Percentiles rank a stretch among this genome's conserved stretches.
Conservation (phyloP, 2,329 filamentous ascomycete genomes). For the Apiospora kogelbergensis region DNA sequence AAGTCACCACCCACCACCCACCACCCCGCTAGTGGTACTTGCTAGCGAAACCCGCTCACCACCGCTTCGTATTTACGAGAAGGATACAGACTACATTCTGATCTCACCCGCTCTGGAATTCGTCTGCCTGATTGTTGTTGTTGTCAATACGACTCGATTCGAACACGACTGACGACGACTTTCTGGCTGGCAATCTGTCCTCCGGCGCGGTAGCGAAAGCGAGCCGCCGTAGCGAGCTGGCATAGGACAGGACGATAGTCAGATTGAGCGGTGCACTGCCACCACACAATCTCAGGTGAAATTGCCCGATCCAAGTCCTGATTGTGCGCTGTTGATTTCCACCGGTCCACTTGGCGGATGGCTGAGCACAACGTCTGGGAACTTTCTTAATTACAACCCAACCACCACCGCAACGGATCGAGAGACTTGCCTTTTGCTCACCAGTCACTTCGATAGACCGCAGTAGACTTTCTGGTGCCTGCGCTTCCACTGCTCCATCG, state of each 20-base stretch:
- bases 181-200: not conserved
- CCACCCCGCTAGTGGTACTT: not conserved
- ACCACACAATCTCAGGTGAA: conserved; percentile 3
- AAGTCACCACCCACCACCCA: not conserved
- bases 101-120: not conserved
- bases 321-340: not conserved
- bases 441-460: not conserved
- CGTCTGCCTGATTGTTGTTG: not conserved
- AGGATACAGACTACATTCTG: not conserved
- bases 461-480: not conserved
- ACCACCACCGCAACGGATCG: not conserved
- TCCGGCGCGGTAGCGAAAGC: not conserved
- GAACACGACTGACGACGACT: not conserved
- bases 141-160: not conserved
- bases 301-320: conserved; percentile 4
- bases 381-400: not conserved
- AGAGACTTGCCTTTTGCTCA: not conserved
- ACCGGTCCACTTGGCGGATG: conserved; percentile 4
- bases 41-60: not conserved
- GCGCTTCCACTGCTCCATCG: not conserved
- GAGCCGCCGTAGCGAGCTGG: not conserved
- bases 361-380: not conserved
- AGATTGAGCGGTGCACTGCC: not conserved
- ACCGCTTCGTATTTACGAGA: not conserved
- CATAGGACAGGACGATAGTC: not conserved